Evolutionary conservation across 805 yeast species (phyloP).

Genomic region (Sugiyamaella americana): DNA sequence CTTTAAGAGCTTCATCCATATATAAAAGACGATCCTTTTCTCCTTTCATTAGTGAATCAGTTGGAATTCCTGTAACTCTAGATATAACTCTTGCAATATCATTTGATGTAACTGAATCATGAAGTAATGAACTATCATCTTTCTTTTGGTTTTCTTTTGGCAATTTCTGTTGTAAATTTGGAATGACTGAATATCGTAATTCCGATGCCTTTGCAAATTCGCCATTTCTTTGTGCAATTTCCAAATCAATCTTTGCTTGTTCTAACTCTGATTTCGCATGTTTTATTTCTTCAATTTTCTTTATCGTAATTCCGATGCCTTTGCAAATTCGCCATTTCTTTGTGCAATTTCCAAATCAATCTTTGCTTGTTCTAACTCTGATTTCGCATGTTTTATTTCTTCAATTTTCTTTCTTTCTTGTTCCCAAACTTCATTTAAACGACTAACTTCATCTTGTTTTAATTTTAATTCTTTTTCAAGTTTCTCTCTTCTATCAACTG

Average conservation of each 20-base stretch:
- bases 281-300: no score
- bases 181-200: slow-evolving; percentile 80
- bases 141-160: slow-evolving; percentile 36
- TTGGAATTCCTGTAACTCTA: slow-evolving; percentile 94
- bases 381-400: slow-evolving; percentile 69
- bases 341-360: slow-evolving; percentile 76
- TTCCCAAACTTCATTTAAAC: slow-evolving; percentile 83
- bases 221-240: slow-evolving; percentile 75
- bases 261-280: slow-evolving; percentile 77
- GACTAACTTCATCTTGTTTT: slow-evolving; percentile 58
- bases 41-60: slow-evolving; percentile 83
- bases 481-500: slow-evolving; percentile 69
- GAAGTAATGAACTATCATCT: slow-evolving; percentile 45
- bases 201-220: slow-evolving; percentile 86
- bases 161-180: slow-evolving; percentile 62
- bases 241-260: slow-evolving; percentile 75
- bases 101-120: slow-evolving; percentile 89
- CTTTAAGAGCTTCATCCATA: slow-evolving; percentile 76
- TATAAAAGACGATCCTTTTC: slow-evolving; percentile 84
- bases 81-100: slow-evolving; percentile 91
- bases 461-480: slow-evolving; percentile 59
- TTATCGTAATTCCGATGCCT: slow-evolving; percentile 88
- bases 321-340: slow-evolving; percentile 78
- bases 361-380: slow-evolving; percentile 76
- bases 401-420: slow-evolving; percentile 72